phyloP scores from a whole-genome alignment of 805 yeast species.

The Saccharomyces eubayanus region DNA sequence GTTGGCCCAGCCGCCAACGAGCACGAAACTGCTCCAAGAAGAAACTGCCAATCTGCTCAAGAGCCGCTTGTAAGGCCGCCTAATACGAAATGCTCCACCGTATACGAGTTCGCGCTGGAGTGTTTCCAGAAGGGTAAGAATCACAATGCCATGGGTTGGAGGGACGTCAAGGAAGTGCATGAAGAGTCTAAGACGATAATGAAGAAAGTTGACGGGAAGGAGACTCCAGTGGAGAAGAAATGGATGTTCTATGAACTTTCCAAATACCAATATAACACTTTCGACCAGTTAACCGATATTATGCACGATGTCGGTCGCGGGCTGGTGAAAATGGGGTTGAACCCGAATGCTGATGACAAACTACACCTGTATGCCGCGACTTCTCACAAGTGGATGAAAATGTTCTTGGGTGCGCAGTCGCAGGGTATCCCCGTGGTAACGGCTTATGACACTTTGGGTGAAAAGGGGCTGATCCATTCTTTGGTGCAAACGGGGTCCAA shows the following conservation, averaged over 20 bases:
- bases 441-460: conserved; percentile 93
- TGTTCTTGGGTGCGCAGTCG: conserved; percentile 66
- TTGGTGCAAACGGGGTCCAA: conserved; percentile 70
- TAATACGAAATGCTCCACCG: conserved; percentile 55
- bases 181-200: conserved; percentile 65
- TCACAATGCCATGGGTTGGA: conserved; percentile 63
- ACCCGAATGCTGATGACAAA: conserved; percentile 50
- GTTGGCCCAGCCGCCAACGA: conserved; percentile 59
- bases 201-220: conserved; percentile 72
- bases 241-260: conserved; percentile 83
- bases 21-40: conserved; percentile 79
- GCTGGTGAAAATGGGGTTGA: conserved; percentile 60
- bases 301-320: conserved; percentile 64
- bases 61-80: conserved; percentile 51
- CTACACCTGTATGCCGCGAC: conserved; percentile 85
- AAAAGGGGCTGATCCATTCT: conserved; percentile 78
- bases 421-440: conserved; percentile 85
- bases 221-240: conserved; percentile 62
- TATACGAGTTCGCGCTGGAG: conserved; percentile 62
- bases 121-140: conserved; percentile 42
- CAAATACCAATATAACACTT: conserved; percentile 60
- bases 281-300: conserved; percentile 43
- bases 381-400: conserved; percentile 84
- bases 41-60: conserved; percentile 41
- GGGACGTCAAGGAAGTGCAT: conserved; percentile 67